Conservation (phyloP, 2,329 filamentous ascomycete species). For the Arthrobotrys musiformis region DNA sequence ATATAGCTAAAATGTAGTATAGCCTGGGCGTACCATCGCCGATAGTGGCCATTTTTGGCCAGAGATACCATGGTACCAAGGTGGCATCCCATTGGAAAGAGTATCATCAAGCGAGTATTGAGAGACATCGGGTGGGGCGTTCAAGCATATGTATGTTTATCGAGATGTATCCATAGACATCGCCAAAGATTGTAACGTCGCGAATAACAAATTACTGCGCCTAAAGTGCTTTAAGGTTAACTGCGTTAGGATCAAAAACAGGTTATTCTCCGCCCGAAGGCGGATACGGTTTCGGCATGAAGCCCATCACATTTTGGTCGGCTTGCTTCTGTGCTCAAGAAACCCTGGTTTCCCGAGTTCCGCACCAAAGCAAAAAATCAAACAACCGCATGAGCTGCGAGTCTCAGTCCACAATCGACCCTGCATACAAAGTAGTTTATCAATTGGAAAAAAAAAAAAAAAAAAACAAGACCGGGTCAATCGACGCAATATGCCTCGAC, state of each 20-base stretch:
- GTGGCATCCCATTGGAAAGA: constrained; percentile 4
- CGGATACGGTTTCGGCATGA: constrained; percentile 16
- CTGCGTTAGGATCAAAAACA: constrained; percentile 16
- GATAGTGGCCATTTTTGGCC: constrained; percentile 3
- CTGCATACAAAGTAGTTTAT: constrained; percentile 12
- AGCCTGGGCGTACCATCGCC: not conserved
- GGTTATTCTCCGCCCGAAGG: not conserved
- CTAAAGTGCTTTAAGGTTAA: not conserved
- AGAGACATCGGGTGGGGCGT: constrained; percentile 22
- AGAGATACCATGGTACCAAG: constrained; percentile 9
- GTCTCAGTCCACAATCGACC: constrained; percentile 12
- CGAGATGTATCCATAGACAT: constrained; percentile 24
- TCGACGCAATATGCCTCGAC: not conserved
- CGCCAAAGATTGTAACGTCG: not conserved
- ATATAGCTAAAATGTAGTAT: not conserved
- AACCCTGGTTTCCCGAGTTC: constrained; percentile 4
- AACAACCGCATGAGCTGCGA: constrained; percentile 1
- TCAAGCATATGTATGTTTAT: not conserved
- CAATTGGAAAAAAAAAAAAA: not conserved
- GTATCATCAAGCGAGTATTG: constrained; percentile 27
- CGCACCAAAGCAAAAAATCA: not conserved
- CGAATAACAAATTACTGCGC: not conserved
- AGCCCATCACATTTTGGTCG: not conserved
- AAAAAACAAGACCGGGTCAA: not conserved
- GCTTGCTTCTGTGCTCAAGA: not conserved